A percentile compares a stretch with the other conserved stretches of the same genome.
These are phyloP conservation scores for Kondoa malvinella DNA, from an alignment of 768 basidiomycete species.

Conservation along the genomic window DNA sequence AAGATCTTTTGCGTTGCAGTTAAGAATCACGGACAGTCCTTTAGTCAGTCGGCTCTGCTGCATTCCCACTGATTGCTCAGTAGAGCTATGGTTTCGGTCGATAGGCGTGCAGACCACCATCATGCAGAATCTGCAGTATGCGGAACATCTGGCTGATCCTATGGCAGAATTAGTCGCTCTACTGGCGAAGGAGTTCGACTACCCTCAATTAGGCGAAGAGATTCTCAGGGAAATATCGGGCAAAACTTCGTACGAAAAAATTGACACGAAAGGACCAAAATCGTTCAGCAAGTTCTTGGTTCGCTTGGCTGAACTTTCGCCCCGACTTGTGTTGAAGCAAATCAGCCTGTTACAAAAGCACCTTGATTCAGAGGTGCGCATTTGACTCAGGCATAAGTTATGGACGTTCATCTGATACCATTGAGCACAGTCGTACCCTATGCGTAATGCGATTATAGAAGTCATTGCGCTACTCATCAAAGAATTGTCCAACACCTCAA, in stretches of 20 bases:
- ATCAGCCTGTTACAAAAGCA: conserved; percentile 67
- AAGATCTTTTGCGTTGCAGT: conserved; percentile 80
- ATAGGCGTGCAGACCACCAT: conserved; percentile 59
- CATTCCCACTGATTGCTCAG: conserved; percentile 14
- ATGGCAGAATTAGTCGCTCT: conserved; percentile 77
- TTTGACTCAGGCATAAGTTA: too few relatives aligned
- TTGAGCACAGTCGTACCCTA: conserved; percentile 60
- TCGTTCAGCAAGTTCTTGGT: conserved; percentile 71
- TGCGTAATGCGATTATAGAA: conserved; percentile 88
- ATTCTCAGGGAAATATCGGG: conserved; percentile 68
- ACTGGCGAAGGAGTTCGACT: conserved; percentile 70
- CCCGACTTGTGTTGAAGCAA: conserved; percentile 70
- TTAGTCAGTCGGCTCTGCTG: background rate
- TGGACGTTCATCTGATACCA: background rate
- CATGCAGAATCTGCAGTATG: conserved; percentile 80
- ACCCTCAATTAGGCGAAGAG: conserved; percentile 75
- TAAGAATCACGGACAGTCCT: conserved; percentile 67
- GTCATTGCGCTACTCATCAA: conserved; percentile 68
- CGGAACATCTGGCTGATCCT: conserved; percentile 80
- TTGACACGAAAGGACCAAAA: conserved; percentile 71
- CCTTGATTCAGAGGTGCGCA: conserved; percentile 69
- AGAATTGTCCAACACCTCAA: conserved; percentile 49
- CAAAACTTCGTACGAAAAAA: conserved; percentile 54
- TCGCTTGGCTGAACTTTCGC: conserved; percentile 58
- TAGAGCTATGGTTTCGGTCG: background rate